Base-by-base conservation (phyloP, 2,329 filamentous ascomycete species). In the Aspergillus neoniger region DNA sequence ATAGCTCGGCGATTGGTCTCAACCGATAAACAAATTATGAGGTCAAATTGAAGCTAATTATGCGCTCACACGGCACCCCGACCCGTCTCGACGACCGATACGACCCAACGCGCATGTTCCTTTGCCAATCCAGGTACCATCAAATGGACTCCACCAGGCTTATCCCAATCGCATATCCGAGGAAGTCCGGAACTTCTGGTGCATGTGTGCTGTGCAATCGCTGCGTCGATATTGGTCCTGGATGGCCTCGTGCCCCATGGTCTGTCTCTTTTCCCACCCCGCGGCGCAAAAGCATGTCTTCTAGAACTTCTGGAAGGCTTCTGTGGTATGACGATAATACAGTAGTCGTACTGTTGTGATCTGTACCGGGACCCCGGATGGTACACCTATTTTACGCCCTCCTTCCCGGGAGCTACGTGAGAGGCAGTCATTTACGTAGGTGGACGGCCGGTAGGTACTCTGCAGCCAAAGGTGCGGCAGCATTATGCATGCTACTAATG, bases 401-500 rank as follows among this genome's bases (percentile, higher is more conserved):
- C 32, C 32, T 36, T 14, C 32, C 32, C 10, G 32, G 32, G 32
- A 36, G 32, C 9, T 44, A 21, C 17, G 5, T 21, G 9, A 21
- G 10, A 44, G 5, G 41, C 17, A 44, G 12, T 14, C 30, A 53
- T 17, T 38, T 23, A 53, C 50, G 17, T 53, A 21, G 50, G 38
- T 23, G 50, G 50, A 53, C 50, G 50, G 50, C 50, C 12, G 41
- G 41, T 44, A 44, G 41, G 17, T 19, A 44, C 41, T 44, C 41
- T 44, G 41, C 41, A 44, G 41, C 19, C 41, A 44, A 19, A 28
- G 25, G 23, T 49, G 44, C 23, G 23, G 44, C 15, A 44, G 52
- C 52, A 43, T 54, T 5, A 23, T 57, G 55, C 32, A 50, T 52
- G 25, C 14, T 52, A 43, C 17, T 41, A 51, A 52, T 36, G 38